A percentile compares a stretch with the other conserved stretches of the same genome.
phyloP scores from a whole-genome alignment of 1,284 basidiomycete genomes.

The Veloporphyrellus conicus region DNA sequence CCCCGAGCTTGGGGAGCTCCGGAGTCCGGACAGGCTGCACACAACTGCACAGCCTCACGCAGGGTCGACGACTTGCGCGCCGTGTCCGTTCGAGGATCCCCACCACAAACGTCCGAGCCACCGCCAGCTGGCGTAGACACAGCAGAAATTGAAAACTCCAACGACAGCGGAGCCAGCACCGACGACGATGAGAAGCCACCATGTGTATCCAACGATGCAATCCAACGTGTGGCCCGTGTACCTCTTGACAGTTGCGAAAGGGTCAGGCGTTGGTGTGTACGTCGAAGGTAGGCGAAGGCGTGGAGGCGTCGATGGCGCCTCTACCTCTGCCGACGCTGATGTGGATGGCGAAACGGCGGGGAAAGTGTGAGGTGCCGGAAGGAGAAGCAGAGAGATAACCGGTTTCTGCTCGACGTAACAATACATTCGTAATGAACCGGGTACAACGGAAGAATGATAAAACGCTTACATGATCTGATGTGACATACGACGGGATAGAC shows the following conservation, averaged over 20 bases:
- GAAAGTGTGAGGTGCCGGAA: constrained; percentile 11
- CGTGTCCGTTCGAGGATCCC: constrained; percentile 13
- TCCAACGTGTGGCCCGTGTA: constrained; percentile 64
- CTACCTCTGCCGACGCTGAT: constrained; percentile 2
- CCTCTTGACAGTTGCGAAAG: constrained; percentile 52
- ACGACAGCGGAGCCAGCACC: constrained; percentile 70
- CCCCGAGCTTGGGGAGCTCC: not conserved
- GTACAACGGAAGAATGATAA: constrained; percentile 8
- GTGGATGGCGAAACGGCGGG: constrained; percentile 8
- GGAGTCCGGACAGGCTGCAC: not conserved
- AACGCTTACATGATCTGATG: constrained; percentile 72
- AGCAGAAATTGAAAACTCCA: constrained; percentile 64
- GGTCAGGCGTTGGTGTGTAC: constrained; percentile 52
- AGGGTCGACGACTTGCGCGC: constrained; percentile 3
- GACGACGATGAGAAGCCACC: constrained; percentile 68
- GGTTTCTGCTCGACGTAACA: constrained; percentile 25
- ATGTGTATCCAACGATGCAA: constrained; percentile 66
- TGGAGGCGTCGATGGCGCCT: constrained; percentile 29
- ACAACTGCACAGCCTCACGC: constrained; percentile 17
- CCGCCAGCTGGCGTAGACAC: constrained; percentile 55
- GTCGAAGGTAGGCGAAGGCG: constrained; percentile 47
- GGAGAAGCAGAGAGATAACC: constrained; percentile 48
- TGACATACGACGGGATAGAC: constrained; percentile 69
- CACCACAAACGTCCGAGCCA: constrained; percentile 43
- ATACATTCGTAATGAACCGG: not conserved